Evolutionary conservation across 768 basidiomycete species (phyloP).

Genomic region (Russula foetens): DNA sequence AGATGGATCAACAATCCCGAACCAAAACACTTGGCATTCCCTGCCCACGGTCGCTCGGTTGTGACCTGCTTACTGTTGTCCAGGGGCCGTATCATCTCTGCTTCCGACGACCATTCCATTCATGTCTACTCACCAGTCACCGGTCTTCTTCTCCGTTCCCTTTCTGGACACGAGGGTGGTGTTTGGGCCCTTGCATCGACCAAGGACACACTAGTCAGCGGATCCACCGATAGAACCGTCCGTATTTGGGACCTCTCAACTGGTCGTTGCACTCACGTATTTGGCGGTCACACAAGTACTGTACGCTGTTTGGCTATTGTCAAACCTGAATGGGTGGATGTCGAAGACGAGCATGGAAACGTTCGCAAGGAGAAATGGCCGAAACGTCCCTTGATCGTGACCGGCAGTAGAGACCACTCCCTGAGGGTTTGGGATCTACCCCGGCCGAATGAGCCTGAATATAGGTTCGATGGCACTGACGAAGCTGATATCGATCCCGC

Average conservation of each 20-base stretch:
- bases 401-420: conserved; percentile 61
- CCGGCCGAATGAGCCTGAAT: conserved; percentile 65
- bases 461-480: conserved; percentile 55
- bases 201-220: conserved; percentile 83
- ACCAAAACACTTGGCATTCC: conserved; percentile 74
- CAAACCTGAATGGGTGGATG: conserved; percentile 81
- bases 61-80: conserved; percentile 97
- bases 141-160: conserved; percentile 61
- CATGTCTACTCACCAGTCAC: conserved; percentile 88
- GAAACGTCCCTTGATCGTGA: conserved; percentile 63
- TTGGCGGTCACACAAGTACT: conserved; percentile 94
- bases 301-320: conserved; percentile 95
- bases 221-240: conserved; percentile 90
- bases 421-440: conserved; percentile 63
- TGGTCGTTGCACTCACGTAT: conserved; percentile 83
- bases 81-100: conserved; percentile 89
- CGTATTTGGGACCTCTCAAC: conserved; percentile 82
- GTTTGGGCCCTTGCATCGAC: conserved; percentile 94
- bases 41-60: conserved; percentile 82
- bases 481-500: conserved; percentile 52
- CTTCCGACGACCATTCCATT: conserved; percentile 95
- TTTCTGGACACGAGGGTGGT: conserved; percentile 90
- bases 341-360: conserved; percentile 54
- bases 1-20: conserved; percentile 71
- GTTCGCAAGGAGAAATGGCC: conserved; percentile 65